Base-by-base conservation (phyloP, 495 filamentous ascomycete species). In the Hypoxylon perforatum region DNA sequence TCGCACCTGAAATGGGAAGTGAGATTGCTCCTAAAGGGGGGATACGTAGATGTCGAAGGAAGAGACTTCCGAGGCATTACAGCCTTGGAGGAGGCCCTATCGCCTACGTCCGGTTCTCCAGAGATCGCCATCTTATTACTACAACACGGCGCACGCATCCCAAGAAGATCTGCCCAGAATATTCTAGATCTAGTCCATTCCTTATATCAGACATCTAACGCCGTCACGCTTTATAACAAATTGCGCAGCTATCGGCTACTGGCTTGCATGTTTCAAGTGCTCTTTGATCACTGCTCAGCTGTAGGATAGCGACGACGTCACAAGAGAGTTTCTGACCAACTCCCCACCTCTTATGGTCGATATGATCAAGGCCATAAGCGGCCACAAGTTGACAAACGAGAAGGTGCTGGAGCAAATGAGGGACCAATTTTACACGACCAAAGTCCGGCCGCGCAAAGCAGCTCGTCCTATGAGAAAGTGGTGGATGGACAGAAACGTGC, bases 401-500 rank as follows among this genome's bases (percentile, higher is more conserved):
- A 41, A 41, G n/a, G n/a, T n/a, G n/a, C n/a, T n/a, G n/a, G n/a
- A n/a, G n/a, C n/a, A n/a, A n/a, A n/a, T n/a, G n/a, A n/a, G n/a
- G n/a, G n/a, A n/a, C n/a, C n/a, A n/a, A n/a, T n/a, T n/a, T n/a
- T n/a, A n/a, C n/a, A n/a, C n/a, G n/a, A n/a, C n/a, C n/a, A n/a
- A n/a, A n/a, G n/a, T n/a, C n/a, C n/a, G n/a, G n/a, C n/a, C n/a
- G n/a, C n/a, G n/a, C n/a, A n/a, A n/a, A n/a, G n/a, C n/a, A n/a
- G n/a, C n/a, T n/a, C 10, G 42, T 45, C 10, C 42, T n/a, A n/a
- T n/a, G n/a, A n/a, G n/a, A n/a, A n/a, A n/a, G n/a, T 45, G 42
- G 42, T 45, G 42, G 42, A 45, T 21, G 42, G 42, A 45, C 42
- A 45, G 42, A 45, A 45, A 45, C 42, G 4, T 45, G 17, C 42